Percentiles rank a stretch among this genome's conserved stretches.
Evolutionary conservation across 805 yeast genomes (phyloP).

Genomic region (Cyberlindnera bimundalis): DNA sequence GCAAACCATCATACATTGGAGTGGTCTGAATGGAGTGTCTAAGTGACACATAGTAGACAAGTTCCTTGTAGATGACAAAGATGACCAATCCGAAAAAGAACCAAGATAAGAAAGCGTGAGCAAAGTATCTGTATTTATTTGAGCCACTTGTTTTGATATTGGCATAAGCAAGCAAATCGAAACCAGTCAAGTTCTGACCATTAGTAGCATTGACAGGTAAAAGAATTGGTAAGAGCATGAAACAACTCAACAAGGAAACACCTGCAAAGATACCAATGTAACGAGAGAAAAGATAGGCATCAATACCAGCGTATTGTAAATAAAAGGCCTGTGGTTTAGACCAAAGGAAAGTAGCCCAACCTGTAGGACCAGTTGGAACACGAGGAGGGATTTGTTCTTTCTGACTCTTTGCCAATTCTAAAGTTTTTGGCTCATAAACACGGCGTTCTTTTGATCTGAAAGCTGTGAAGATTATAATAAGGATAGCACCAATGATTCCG

Average conservation of each 20-base stretch:
- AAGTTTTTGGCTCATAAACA: conserved; percentile 79
- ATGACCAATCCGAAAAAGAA: conserved; percentile 61
- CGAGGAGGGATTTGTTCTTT: conserved; percentile 23
- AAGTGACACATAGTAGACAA: conserved; percentile 64
- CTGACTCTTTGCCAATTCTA: conserved; percentile 54
- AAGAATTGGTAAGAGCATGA: conserved; percentile 46
- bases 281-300: conserved; percentile 73
- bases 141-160: conserved; percentile 40
- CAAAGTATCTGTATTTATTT: conserved; percentile 62
- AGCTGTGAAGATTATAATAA: conserved; percentile 59
- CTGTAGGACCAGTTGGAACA: conserved; percentile 45
- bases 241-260: conserved; percentile 16
- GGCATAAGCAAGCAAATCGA: conserved; percentile 60
- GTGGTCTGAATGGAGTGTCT: conserved; percentile 74
- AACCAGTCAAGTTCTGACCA: conserved; percentile 52
- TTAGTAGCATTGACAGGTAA: conserved; percentile 75
- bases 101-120: conserved; percentile 78
- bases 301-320: conserved; percentile 68
- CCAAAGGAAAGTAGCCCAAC: conserved; percentile 54
- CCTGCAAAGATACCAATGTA: conserved; percentile 52
- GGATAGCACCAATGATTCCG: conserved; percentile 50
- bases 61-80: conserved; percentile 68
- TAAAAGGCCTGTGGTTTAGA: conserved; percentile 56
- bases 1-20: conserved; percentile 65
- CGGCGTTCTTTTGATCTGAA: conserved; percentile 63